Evolutionary conservation across 768 basidiomycete genomes (phyloP), one percentile per base, ranked within the genome.

Genomic region (Mycena venus): DNA sequence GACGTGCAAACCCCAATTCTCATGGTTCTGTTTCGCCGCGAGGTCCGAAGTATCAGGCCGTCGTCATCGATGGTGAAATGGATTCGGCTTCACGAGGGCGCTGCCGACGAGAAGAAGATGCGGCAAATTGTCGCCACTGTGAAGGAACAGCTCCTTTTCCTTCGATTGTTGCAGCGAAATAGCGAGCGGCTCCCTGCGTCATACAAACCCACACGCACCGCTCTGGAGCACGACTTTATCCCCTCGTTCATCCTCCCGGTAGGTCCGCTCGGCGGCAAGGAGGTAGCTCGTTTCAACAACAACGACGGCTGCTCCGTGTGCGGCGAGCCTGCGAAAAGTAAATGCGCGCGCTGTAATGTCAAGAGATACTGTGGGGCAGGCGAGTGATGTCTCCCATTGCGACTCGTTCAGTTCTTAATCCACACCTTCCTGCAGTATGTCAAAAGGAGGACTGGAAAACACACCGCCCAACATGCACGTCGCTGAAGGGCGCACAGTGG

Each of bases 401-500:
- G 36, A 38, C 36, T 7, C 36, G 8, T 7, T 38, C 36, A 7
- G 36, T 14, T 14, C 7, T 14, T 38, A 14, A 38, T 14, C 36
- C 36, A 8, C 7, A 38, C 14, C 7, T 38, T 38, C 5, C n/a
- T n/a, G n/a, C 40, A 73, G 72, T 68, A 4, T 73, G 72, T 34
- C 72, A 73, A 31, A 73, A 64, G 51, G 66, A 73, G 9, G 72
- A 73, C 36, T 73, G 72, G 72, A 73, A 73, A 60, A 23, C 38
- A 1, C 72, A 73, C 31, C 58, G 60, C 19, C 32, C 66, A 19
- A 21, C 60, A 3, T 73, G 72, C 66, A 68, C 47, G 27, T 55
- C 42, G 21, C 38, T 40, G 31, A 44, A 73, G 27, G 49, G 59
- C 25, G 72, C 62, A 7, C 55, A 17, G 47, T 73, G 72, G 66